These are phyloP conservation scores for Rugonectria rugulosa DNA, from an alignment of 2,329 filamentous ascomycete species.

Conservation along the genomic window DNA sequence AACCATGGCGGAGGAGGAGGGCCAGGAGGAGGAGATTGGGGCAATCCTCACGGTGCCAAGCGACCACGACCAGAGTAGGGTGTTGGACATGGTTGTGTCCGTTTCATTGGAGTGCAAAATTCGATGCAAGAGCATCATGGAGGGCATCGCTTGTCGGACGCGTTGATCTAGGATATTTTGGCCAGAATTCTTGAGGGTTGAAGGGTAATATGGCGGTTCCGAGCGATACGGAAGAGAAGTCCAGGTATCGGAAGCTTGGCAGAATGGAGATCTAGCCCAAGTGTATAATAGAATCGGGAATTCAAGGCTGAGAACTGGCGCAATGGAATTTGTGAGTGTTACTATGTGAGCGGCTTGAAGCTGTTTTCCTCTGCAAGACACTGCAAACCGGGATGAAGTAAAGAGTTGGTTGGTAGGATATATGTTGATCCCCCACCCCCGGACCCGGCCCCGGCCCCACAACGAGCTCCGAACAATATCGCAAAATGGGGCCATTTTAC, in stretches of 20 bases:
- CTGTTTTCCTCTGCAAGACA: neutral
- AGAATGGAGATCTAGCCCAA: slow-evolving; percentile 19
- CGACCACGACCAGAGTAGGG: slow-evolving; percentile 74
- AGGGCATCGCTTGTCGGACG: too few relatives aligned
- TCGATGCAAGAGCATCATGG: too few relatives aligned
- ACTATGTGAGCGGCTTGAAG: neutral
- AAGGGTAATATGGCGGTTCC: too few relatives aligned
- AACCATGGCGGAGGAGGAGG: slow-evolving; percentile 53
- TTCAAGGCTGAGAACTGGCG: slow-evolving; percentile 38
- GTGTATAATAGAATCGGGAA: slow-evolving; percentile 38
- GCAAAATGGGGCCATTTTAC: slow-evolving; percentile 19
- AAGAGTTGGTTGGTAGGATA: slow-evolving; percentile 6
- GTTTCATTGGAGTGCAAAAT: too few relatives aligned
- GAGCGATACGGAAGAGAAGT: slow-evolving; percentile 3
- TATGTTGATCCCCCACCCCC: neutral
- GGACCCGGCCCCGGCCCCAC: slow-evolving; percentile 23
- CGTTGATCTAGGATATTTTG: slow-evolving; percentile 5
- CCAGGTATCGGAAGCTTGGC: slow-evolving; percentile 13
- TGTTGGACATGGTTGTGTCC: slow-evolving; percentile 4
- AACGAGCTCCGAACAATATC: slow-evolving; percentile 17
- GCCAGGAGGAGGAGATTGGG: slow-evolving; percentile 62
- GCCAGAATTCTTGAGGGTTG: too few relatives aligned
- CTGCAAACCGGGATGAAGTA: neutral
- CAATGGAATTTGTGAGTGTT: slow-evolving; percentile 30
- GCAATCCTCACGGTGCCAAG: slow-evolving; percentile 85